Evolutionary conservation across 768 basidiomycete species (phyloP).

Genomic region (Bullera alba): DNA sequence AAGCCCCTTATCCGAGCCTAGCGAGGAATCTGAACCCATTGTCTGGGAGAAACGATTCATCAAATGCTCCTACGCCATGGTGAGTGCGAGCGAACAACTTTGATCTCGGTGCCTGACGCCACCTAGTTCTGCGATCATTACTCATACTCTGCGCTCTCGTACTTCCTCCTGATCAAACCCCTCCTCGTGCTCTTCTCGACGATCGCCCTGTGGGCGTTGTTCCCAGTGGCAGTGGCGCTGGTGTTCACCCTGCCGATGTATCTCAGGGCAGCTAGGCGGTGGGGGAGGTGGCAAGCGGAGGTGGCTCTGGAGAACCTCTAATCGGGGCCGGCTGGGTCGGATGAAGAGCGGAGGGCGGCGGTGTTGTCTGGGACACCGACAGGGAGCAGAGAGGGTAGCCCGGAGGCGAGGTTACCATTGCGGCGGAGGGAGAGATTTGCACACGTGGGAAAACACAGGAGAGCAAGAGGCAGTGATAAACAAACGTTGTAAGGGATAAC

Average conservation of each 20-base stretch:
- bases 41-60: slow-evolving; percentile 42
- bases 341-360: slow-evolving; percentile 2
- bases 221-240: slow-evolving; percentile 24
- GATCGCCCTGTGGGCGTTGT: slow-evolving; percentile 30
- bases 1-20: slow-evolving; percentile 7
- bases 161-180: slow-evolving; percentile 44
- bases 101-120: not conserved
- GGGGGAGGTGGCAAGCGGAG: slow-evolving; percentile 44
- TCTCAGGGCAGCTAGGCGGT: slow-evolving; percentile 27
- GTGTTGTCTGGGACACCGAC: no score
- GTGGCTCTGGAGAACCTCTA: slow-evolving; percentile 38
- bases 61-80: slow-evolving; percentile 44
- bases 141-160: slow-evolving; percentile 40
- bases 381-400: no score
- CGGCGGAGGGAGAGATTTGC: no score
- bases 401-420: no score
- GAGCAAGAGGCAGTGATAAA: no score
- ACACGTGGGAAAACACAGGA: no score
- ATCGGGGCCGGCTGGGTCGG: not conserved
- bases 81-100: slow-evolving; percentile 10
- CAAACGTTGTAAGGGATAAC: no score
- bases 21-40: not conserved
- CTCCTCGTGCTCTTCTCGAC: slow-evolving; percentile 41
- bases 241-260: slow-evolving; percentile 32
- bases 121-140: slow-evolving; percentile 35